Evolutionary conservation across 1,139 yeast genomes (phyloP).

Genomic region (Lizanozyma gosingica): DNA sequence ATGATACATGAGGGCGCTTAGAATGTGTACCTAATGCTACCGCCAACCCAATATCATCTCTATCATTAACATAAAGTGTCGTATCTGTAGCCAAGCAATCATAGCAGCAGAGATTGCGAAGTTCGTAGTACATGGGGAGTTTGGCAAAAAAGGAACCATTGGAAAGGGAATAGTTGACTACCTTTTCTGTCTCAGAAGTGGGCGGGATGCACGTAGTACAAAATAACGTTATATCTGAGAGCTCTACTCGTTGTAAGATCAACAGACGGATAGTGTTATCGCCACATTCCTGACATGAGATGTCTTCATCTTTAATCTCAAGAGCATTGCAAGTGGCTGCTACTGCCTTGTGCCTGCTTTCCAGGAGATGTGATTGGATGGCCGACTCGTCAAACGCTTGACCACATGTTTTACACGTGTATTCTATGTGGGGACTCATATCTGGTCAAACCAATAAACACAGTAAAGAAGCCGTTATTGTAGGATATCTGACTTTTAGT

Average conservation of each 20-base stretch:
- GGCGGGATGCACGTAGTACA: constrained; percentile 36
- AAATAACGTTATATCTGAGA: constrained; percentile 43
- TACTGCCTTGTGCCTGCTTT: constrained; percentile 47
- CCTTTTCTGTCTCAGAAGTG: constrained; percentile 36
- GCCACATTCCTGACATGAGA: constrained; percentile 51
- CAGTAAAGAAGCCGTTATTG: not conserved
- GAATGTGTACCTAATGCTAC: not conserved
- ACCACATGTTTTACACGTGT: constrained; percentile 25
- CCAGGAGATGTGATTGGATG: constrained; percentile 37
- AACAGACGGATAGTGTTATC: constrained; percentile 48
- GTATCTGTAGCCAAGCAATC: constrained; percentile 31
- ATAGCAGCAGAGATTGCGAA: constrained; percentile 42
- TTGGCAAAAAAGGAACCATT: constrained; percentile 48
- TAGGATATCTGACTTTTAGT: not conserved
- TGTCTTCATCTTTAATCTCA: constrained; percentile 24
- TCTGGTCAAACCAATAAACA: not conserved
- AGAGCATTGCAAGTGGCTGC: constrained; percentile 8
- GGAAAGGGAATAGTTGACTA: constrained; percentile 41
- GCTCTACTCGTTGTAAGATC: constrained; percentile 43
- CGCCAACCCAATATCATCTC: constrained; percentile 6
- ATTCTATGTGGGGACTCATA: too few species aligned
- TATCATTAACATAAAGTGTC: constrained; percentile 28
- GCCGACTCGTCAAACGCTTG: constrained; percentile 11
- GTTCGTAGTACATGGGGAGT: constrained; percentile 37
- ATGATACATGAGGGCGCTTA: constrained; percentile 7